A percentile compares a stretch with the other conserved stretches of the same genome.
phyloP scores from a whole-genome alignment of 805 yeast genomes.

The Pichia manshurica region DNA sequence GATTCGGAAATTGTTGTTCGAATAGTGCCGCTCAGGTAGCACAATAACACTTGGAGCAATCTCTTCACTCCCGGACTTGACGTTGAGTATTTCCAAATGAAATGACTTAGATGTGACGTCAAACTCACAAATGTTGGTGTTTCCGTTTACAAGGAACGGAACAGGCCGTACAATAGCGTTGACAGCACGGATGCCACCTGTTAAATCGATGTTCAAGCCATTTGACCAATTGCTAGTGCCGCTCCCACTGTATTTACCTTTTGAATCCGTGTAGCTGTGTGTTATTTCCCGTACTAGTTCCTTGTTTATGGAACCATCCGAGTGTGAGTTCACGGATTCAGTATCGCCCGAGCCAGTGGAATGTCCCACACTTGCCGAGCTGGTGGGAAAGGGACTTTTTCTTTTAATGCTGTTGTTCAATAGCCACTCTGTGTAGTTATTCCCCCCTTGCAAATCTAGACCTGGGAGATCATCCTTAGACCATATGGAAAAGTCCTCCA shows the following conservation, averaged over 20 bases:
- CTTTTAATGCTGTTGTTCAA: conserved; percentile 4
- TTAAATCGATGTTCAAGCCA: conserved; percentile 3
- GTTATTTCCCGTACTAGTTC: not conserved
- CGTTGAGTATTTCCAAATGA: conserved; percentile 37
- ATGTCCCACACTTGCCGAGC: no score
- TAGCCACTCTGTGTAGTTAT: conserved; percentile 15
- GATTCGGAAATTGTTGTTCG: conserved; percentile 41
- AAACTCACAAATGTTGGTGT: conserved; percentile 49
- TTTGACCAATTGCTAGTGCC: not conserved
- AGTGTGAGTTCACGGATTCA: not conserved
- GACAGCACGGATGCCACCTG: conserved; percentile 63
- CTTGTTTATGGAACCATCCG: not conserved
- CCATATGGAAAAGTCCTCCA: conserved; percentile 90
- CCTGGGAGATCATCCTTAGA: conserved; percentile 49
- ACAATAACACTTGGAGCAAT: conserved; percentile 51
- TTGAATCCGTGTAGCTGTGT: conserved; percentile 15
- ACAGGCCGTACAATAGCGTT: conserved; percentile 76
- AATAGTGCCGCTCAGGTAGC: conserved; percentile 72
- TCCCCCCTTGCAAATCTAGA: not conserved
- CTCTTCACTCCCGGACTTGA: conserved; percentile 1
- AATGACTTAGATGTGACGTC: conserved; percentile 46
- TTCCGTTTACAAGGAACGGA: conserved; percentile 60
- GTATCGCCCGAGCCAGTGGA: not conserved
- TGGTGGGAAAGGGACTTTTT: not conserved
- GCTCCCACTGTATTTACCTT: not conserved